Evolutionary conservation across 495 filamentous ascomycete genomes (phyloP).

Genomic region (Melanomma pulvis-pyrius): DNA sequence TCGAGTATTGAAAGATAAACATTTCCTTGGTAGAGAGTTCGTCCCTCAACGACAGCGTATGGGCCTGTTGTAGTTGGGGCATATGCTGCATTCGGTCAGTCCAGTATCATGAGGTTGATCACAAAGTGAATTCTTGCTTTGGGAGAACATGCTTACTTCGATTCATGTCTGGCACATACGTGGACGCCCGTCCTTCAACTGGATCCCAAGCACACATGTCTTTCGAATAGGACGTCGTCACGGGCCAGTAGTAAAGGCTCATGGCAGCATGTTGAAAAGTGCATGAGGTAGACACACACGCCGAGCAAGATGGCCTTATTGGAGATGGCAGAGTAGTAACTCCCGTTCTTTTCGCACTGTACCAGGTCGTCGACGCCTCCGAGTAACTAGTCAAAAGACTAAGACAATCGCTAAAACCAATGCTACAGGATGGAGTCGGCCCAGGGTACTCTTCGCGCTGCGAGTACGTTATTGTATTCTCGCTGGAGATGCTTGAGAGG

Average conservation of each 20-base stretch:
- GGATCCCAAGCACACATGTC: constrained; percentile 20
- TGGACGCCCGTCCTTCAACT: neutral
- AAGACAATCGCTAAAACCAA: constrained; percentile 17
- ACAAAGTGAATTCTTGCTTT: neutral
- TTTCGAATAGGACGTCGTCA: neutral
- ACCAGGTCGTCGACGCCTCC: neutral
- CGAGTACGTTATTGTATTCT: neutral
- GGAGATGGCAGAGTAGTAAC: neutral
- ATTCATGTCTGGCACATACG: constrained; percentile 10
- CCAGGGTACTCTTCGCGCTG: neutral
- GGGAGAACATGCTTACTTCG: neutral
- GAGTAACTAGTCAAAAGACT: neutral
- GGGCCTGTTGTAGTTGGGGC: constrained; percentile 12
- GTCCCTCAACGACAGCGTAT: constrained; percentile 19
- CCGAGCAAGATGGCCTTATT: constrained; percentile 7
- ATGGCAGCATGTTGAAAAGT: constrained; percentile 18
- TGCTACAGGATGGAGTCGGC: constrained; percentile 10
- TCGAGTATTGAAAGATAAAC: constrained; percentile 16
- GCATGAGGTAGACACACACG: constrained; percentile 16
- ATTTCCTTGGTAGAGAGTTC: constrained; percentile 18
- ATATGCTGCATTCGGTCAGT: neutral
- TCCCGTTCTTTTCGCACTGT: neutral
- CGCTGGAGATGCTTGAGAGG: neutral
- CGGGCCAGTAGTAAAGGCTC: constrained; percentile 20
- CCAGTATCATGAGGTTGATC: neutral